A percentile compares a stretch with the other conserved stretches of the same genome.
Evolutionary conservation across 2,329 filamentous ascomycete species (phyloP).

Genomic region (Penicillium sclerotigenum): DNA sequence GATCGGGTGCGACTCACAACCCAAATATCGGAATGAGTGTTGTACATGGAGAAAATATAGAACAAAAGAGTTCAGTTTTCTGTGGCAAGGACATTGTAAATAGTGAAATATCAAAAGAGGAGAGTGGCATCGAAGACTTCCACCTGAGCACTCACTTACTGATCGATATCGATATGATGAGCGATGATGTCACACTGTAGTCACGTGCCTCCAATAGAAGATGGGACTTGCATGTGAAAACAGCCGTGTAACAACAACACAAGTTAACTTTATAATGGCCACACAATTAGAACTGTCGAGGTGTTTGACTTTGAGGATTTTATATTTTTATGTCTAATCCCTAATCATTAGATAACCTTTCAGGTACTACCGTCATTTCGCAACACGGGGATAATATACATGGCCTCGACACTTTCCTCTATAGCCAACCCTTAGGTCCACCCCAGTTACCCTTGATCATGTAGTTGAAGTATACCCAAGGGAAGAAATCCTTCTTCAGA

Average conservation of each 20-base stretch:
- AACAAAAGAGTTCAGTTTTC: neutral
- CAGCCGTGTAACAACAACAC: no score
- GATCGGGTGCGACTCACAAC: conserved; percentile 44
- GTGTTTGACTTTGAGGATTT: neutral
- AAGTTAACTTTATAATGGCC: neutral
- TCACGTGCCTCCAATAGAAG: neutral
- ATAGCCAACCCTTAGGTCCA: conserved; percentile 55
- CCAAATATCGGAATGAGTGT: conserved; percentile 56
- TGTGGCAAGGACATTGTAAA: neutral
- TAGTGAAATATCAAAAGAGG: neutral
- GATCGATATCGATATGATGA: neutral
- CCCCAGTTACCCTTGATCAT: conserved; percentile 63
- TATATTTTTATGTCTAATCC: neutral
- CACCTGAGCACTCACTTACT: neutral
- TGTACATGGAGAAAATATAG: conserved; percentile 38
- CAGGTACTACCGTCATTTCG: neutral
- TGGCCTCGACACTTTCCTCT: neutral
- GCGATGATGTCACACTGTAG: neutral
- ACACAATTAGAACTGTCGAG: neutral
- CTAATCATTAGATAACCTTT: neutral
- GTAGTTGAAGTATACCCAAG: conserved; percentile 61
- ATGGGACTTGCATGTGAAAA: neutral
- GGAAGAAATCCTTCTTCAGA: conserved; percentile 66
- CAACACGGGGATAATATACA: conserved; percentile 2
- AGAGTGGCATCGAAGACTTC: neutral